Base-by-base conservation (phyloP, 306 rosid genomes). In the Castanea mollissima region DNA sequence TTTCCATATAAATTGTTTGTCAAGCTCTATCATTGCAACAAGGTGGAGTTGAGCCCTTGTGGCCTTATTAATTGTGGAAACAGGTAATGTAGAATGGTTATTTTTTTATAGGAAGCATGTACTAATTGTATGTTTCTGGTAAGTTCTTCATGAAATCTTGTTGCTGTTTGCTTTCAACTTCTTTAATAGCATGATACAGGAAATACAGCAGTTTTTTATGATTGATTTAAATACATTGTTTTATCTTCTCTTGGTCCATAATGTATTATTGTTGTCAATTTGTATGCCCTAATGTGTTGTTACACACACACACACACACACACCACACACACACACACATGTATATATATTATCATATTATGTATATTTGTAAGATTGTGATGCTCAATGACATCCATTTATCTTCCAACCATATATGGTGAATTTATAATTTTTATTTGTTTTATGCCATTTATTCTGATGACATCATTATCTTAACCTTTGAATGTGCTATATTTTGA, bases 21-120 rank as follows among this genome's bases (percentile, higher is more conserved):
- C 81, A 92, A 90, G 89, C 91, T 92, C 72, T 91, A 88, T 82
- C 87, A 85, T 86, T 91, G 84, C 81, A 92, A 91, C 90, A 89
- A 90, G 85, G 78, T 74, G 82, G 97, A 91, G 79, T 77, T 92
- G 77, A 88, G 34, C 25, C 99, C 99, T 16, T 86, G 88, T 63
- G 99, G 99, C 78, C 97, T 95, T 84, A 55, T 84, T 76, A 95
- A 95, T 74, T 87, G 95, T 80, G 99, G 99, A 69, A 95, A 95
- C 88, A 95, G 99, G 99, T 95, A 90, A 86, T 25, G 46, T 67
- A 34, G 57, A 57, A 55, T 74, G 25, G 80, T 68, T 63, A 32
- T 51, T 69, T 25, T 12, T 74, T 76, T 59, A 54, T 29, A 59
- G 35, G 67, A 77, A 56, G 55, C 23, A 25, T 75, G 25, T 65